Conservation (phyloP, 768 basidiomycete species). For the Trametes cingulata region DNA sequence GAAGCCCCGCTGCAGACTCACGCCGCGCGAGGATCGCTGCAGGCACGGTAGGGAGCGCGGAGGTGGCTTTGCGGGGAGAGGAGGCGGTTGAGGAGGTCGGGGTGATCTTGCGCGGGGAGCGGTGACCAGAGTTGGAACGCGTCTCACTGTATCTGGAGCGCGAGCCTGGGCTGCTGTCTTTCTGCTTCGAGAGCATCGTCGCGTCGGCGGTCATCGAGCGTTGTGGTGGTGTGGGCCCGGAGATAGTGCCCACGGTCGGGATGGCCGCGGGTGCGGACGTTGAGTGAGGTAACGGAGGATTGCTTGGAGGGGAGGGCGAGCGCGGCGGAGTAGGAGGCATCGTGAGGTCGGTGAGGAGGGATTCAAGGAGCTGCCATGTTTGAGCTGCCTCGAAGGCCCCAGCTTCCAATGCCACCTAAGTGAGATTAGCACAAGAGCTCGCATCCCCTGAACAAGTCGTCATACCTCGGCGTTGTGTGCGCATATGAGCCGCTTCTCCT, state of each 20-base stretch:
- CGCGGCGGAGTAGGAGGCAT: slow-evolving; percentile 31
- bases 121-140: slow-evolving; percentile 21
- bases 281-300: slow-evolving; percentile 36
- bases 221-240: slow-evolving; percentile 19
- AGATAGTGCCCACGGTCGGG: slow-evolving; percentile 29
- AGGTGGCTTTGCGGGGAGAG: slow-evolving; percentile 24
- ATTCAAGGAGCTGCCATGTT: slow-evolving; percentile 65
- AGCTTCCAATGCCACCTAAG: slow-evolving; percentile 50
- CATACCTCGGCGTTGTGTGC: slow-evolving; percentile 58
- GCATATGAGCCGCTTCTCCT: slow-evolving; percentile 51
- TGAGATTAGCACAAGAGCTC: neutral
- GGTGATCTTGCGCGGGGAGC: slow-evolving; percentile 25
- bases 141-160: slow-evolving; percentile 19
- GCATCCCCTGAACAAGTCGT: neutral
- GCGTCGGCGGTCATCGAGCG: slow-evolving; percentile 16
- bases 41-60: slow-evolving; percentile 22
- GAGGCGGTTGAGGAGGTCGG: slow-evolving; percentile 29
- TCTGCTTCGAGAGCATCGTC: neutral
- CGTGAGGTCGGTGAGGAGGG: slow-evolving; percentile 52
- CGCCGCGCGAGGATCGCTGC: slow-evolving; percentile 25
- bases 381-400: slow-evolving; percentile 60
- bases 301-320: slow-evolving; percentile 26
- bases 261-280: slow-evolving; percentile 46
- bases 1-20: slow-evolving; percentile 18
- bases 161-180: slow-evolving; percentile 23